These are phyloP conservation scores for Henckelia pumila DNA, from an alignment of 257 asterid species.

Conservation along the genomic window DNA sequence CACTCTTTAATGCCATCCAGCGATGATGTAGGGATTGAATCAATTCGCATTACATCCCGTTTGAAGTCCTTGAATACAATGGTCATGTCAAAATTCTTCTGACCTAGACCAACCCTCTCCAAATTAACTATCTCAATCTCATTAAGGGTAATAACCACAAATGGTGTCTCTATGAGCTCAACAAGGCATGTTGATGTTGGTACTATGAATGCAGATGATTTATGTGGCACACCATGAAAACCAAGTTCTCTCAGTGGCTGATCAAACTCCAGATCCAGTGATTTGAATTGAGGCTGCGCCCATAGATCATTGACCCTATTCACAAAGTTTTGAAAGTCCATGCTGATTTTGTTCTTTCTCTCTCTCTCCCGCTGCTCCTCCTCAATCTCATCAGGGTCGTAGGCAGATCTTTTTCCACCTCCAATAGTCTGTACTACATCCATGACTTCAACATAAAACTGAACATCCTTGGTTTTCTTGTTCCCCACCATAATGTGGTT, in stretches of 20 bases:
- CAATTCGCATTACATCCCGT: slow-evolving; percentile 60
- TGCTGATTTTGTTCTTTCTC: slow-evolving; percentile 62
- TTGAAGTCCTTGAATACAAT: slow-evolving; percentile 81
- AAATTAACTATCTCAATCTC: slow-evolving; percentile 75
- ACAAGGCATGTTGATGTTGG: slow-evolving; percentile 74
- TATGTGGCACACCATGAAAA: slow-evolving; percentile 68
- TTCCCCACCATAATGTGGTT: slow-evolving; percentile 77
- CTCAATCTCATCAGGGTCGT: slow-evolving; percentile 83
- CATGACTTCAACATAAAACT: slow-evolving; percentile 65
- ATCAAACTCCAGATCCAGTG: slow-evolving; percentile 64
- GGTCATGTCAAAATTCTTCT: slow-evolving; percentile 80
- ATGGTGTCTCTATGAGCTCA: slow-evolving; percentile 70
- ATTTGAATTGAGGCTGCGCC: slow-evolving; percentile 59
- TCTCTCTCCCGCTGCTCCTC: slow-evolving; percentile 86
- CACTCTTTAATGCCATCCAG: slow-evolving; percentile 75
- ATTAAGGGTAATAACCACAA: slow-evolving; percentile 51
- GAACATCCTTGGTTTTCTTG: slow-evolving; percentile 40
- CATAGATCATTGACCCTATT: slow-evolving; percentile 66
- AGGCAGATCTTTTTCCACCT: slow-evolving; percentile 64
- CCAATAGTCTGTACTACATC: slow-evolving; percentile 74
- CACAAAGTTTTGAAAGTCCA: slow-evolving; percentile 67
- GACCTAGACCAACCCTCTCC: slow-evolving; percentile 84
- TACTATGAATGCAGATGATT: slow-evolving; percentile 63
- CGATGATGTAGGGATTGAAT: slow-evolving; percentile 63
- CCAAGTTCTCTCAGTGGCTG: slow-evolving; percentile 41